Evolutionary conservation across 768 basidiomycete genomes (phyloP).

Genomic region (Tephrocybe sp.): DNA sequence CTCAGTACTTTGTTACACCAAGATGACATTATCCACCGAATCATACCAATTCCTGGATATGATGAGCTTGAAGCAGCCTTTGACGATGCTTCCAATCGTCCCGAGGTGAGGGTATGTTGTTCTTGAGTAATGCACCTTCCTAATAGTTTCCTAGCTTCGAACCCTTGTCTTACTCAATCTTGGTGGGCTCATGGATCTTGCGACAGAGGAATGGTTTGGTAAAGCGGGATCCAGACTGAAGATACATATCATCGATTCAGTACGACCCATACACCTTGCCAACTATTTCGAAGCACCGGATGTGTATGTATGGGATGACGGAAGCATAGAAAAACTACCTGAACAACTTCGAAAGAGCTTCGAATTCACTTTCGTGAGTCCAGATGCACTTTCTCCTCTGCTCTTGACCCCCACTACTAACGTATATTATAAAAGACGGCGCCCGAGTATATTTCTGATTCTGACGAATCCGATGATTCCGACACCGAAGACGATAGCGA

Average conservation of each 20-base stretch:
- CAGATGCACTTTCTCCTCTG: not conserved
- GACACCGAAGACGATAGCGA: conserved; percentile 35
- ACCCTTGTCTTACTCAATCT: conserved; percentile 91
- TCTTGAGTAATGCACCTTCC: not conserved
- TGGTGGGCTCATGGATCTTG: conserved; percentile 84
- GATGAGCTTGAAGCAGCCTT: conserved; percentile 66
- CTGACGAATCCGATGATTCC: conserved; percentile 39
- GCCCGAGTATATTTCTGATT: conserved; percentile 49
- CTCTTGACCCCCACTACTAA: not conserved
- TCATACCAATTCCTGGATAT: conserved; percentile 86
- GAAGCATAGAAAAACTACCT: conserved; percentile 64
- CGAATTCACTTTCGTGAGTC: conserved; percentile 75
- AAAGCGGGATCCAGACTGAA: conserved; percentile 59
- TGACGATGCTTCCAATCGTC: conserved; percentile 61
- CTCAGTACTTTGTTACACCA: conserved; percentile 86
- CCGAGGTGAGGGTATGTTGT: conserved; percentile 50
- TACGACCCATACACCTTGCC: conserved; percentile 83
- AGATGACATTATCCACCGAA: conserved; percentile 89
- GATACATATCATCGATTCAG: conserved; percentile 93
- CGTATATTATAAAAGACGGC: conserved; percentile 55
- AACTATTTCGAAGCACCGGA: conserved; percentile 77
- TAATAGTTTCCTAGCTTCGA: conserved; percentile 53
- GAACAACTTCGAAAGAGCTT: conserved; percentile 73
- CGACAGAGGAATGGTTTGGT: conserved; percentile 73
- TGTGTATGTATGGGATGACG: conserved; percentile 89